Base-by-base conservation (phyloP, 2,329 filamentous ascomycete genomes). In the Ceratocystis harringtonii region DNA sequence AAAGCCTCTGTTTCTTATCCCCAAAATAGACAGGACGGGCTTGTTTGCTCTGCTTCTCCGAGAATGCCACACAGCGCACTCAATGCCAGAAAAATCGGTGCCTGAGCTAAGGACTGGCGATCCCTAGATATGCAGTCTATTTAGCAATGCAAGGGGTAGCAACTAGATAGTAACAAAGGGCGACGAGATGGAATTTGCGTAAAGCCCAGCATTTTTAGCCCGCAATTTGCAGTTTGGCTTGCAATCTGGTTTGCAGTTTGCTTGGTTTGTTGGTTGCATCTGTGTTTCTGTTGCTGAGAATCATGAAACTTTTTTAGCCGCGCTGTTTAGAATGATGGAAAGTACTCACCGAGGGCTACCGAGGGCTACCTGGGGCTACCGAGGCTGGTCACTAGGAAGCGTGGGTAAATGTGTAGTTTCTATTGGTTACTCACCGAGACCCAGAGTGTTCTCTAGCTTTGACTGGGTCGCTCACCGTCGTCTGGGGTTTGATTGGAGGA, bases 71-170 rank as follows among this genome's bases (percentile, higher is more conserved):
- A 58, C 28, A 58, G 30, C 28, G 17, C 55, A 32, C 55, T 36
- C 32, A 58, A 58, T 58, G 55, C 55, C 55, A 58, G 55, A 28
- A 58, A 25, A 58, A 25, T 36, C 55, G 55, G 28, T 58, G 28
- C 55, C 55, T 58, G 55, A 32, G 55, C 36, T 41, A n/a, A 58
- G n/a, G 28, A 32, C 55, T 58, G 28, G 28, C n/a, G 55, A 19
- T 58, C 55, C 55, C 55, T 58, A 36, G 19, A 58, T 58, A 25
- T 58, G 55, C 55, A 58, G 19, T 58, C 55, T 32, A 58, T 58
- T 58, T 58, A 58, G 36, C 30, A 28, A 36, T 58, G 55, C 55
- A 58, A 58, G 55, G 55, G 55, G 22, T 30, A 58, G n/a, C 7
- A 3, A n/a, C 22, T 19, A n/a, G 30, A 36, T 30, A 25, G 25